These are phyloP conservation scores for Bryoerythrophyllum caledonicum DNA, from an alignment of 225 moss, liverwort and hornwort species.

Conservation along the genomic window DNA sequence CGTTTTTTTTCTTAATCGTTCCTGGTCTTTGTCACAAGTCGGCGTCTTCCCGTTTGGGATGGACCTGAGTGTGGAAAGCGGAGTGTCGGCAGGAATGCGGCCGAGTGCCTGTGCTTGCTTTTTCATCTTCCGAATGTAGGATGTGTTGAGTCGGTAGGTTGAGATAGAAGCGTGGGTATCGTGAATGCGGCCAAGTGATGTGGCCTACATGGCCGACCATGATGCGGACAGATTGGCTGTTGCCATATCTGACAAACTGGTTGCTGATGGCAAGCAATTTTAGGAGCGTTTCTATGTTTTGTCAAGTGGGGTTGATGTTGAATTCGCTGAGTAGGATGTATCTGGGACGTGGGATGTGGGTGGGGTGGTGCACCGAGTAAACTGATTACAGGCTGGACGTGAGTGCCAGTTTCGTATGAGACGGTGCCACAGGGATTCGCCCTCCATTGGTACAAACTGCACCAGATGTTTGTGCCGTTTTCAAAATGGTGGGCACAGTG, in stretches of 20 bases:
- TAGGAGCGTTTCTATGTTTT: not conserved
- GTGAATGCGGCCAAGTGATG: constrained; percentile 37
- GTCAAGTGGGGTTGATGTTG: not conserved
- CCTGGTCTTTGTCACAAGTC: not conserved
- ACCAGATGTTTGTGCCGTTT: constrained; percentile 19
- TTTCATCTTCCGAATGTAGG: not conserved
- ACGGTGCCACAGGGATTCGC: constrained; percentile 2
- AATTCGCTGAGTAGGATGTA: not conserved
- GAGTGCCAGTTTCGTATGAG: constrained; percentile 22
- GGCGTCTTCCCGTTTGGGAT: not conserved
- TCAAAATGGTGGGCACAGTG: constrained; percentile 23
- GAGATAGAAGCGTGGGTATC: not conserved
- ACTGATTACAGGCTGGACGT: constrained; percentile 34
- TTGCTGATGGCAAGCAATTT: constrained; percentile 28
- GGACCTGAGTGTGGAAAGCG: too few species aligned
- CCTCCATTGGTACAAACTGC: constrained; percentile 20
- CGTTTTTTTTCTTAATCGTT: not conserved
- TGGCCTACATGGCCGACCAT: constrained; percentile 40
- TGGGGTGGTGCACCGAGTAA: constrained; percentile 13
- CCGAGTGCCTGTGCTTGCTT: not conserved
- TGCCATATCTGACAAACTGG: constrained; percentile 32
- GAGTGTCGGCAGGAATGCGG: not conserved
- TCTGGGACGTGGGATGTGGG: not conserved
- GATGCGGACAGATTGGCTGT: constrained; percentile 46
- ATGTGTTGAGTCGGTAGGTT: not conserved